Conservation (phyloP, 345 rosid species). For the Salix udensis region DNA sequence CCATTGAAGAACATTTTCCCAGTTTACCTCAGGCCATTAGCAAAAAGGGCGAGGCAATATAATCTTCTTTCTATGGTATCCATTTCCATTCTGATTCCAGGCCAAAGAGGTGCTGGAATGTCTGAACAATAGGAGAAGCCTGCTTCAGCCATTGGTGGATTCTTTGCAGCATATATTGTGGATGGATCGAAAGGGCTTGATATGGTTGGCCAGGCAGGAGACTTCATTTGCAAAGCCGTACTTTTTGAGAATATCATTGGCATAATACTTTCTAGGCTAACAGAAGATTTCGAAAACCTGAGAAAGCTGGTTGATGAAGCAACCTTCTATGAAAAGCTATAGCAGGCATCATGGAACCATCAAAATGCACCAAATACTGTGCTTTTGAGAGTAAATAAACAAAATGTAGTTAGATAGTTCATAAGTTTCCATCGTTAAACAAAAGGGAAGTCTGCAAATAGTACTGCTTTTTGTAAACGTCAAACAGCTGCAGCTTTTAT, state of each 20-base stretch:
- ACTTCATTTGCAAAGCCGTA: constrained; percentile 42
- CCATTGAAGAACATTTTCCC: too few species aligned
- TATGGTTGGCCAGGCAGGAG: constrained; percentile 18
- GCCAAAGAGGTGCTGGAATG: constrained; percentile 11
- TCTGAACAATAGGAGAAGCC: constrained; percentile 19
- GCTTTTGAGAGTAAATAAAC: not conserved
- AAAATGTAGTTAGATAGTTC: not conserved
- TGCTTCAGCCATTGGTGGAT: constrained; percentile 18
- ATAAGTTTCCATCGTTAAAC: not conserved
- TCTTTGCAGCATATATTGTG: constrained; percentile 42
- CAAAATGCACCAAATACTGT: constrained; percentile 9
- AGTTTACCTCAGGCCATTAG: too few species aligned
- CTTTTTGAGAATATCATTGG: constrained; percentile 33
- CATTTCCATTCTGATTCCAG: constrained; percentile 44
- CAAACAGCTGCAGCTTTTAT: not conserved
- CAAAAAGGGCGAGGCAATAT: constrained; percentile 14
- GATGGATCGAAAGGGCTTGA: constrained; percentile 26
- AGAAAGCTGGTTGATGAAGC: constrained; percentile 43
- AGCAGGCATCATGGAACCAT: constrained; percentile 47
- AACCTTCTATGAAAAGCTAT: constrained; percentile 48
- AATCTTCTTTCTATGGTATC: constrained; percentile 38
- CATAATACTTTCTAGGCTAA: constrained; percentile 28
- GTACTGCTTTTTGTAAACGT: too few species aligned
- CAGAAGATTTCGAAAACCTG: constrained; percentile 28
- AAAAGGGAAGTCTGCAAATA: not conserved